phyloP scores from a whole-genome alignment of 352 stramenopile species.

The Phytophthora podocarpi region DNA sequence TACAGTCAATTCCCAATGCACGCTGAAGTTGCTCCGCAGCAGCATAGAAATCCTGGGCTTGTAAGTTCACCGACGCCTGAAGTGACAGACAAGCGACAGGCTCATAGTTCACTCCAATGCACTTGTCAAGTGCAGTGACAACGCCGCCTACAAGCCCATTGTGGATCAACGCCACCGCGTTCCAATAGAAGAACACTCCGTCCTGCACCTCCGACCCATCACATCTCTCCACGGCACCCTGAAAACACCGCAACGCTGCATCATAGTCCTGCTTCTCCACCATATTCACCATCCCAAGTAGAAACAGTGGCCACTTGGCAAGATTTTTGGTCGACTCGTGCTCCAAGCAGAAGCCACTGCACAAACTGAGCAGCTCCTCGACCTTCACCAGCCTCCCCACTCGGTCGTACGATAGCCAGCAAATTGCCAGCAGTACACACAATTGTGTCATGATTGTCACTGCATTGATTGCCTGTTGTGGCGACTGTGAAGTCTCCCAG shows the following conservation, averaged over 20 bases:
- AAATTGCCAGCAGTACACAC: constrained; percentile 32
- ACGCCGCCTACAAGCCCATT: constrained; percentile 25
- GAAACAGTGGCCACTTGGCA: constrained; percentile 45
- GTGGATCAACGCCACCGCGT: constrained; percentile 49
- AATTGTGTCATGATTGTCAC: constrained; percentile 25
- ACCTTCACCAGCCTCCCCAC: constrained; percentile 15
- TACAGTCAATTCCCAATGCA: constrained; percentile 60
- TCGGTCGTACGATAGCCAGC: constrained; percentile 43
- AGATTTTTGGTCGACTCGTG: constrained; percentile 3
- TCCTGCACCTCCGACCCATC: not conserved
- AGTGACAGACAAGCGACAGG: constrained; percentile 58
- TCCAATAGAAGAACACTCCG: constrained; percentile 59
- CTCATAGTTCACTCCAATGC: constrained; percentile 54
- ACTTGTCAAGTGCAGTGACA: constrained; percentile 40
- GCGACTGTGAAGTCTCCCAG: not conserved
- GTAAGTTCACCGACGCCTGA: constrained; percentile 47
- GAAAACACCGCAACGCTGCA: constrained; percentile 40
- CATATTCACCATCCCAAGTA: constrained; percentile 44
- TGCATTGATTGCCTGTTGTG: not conserved
- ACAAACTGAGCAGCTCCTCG: constrained; percentile 31
- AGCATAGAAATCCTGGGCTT: constrained; percentile 41
- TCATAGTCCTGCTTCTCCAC: constrained; percentile 29
- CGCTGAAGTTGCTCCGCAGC: constrained; percentile 55
- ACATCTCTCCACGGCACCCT: constrained; percentile 9
- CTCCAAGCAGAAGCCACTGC: constrained; percentile 17